A percentile compares a stretch with the other conserved stretches of the same genome.
phyloP scores from a whole-genome alignment of 768 basidiomycete genomes.

The Phylloporus arenicola region DNA sequence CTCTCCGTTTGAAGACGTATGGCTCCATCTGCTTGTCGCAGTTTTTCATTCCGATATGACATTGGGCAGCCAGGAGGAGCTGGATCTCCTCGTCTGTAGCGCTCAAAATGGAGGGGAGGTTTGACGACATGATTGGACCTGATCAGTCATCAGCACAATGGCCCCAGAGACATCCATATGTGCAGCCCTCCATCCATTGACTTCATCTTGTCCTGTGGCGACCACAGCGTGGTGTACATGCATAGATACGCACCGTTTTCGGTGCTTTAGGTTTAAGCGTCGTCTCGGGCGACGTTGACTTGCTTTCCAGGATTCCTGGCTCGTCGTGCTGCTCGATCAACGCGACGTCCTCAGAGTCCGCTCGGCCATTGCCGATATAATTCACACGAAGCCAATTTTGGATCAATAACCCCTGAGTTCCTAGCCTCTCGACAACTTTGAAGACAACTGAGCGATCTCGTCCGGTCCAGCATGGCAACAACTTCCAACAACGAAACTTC shows the following conservation, averaged over 20 bases:
- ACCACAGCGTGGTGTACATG: conserved; percentile 1
- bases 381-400: conserved; percentile 19
- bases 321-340: conserved; percentile 14
- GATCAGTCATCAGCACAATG: conserved; percentile 23
- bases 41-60: conserved; percentile 97
- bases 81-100: conserved; percentile 98
- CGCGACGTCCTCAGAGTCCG: conserved; percentile 10
- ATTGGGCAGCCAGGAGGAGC: conserved; percentile 90
- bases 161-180: conserved; percentile 25
- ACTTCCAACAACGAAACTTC: conserved; percentile 57
- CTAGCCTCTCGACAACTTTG: not conserved
- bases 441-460: conserved; percentile 37
- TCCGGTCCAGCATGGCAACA: conserved; percentile 60
- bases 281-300: conserved; percentile 39
- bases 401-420: conserved; percentile 11
- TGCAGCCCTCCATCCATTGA: conserved; percentile 33
- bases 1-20: conserved; percentile 95
- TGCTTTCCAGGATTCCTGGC: conserved; percentile 22
- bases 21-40: conserved; percentile 99
- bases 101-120: conserved; percentile 88
- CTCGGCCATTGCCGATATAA: conserved; percentile 16
- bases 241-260: conserved; percentile 36
- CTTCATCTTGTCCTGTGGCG: conserved; percentile 5
- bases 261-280: conserved; percentile 35
- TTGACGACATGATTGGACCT: conserved; percentile 61